Percentiles rank a stretch among this genome's conserved stretches.
Conservation (phyloP, 768 basidiomycete genomes). For the Boletus tylopilopsis region DNA sequence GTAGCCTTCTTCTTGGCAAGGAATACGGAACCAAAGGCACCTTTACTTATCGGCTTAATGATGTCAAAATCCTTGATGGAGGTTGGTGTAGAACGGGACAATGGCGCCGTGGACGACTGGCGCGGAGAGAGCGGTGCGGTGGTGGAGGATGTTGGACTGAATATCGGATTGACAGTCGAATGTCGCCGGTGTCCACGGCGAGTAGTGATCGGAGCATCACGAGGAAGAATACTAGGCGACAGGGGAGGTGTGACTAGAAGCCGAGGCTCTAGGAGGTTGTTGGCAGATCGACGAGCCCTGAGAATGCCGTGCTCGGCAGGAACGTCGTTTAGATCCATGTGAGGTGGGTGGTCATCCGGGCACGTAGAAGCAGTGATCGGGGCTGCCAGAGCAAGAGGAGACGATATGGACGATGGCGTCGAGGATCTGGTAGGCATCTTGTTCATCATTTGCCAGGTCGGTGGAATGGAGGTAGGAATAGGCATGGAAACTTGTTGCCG, state of each 20-base stretch:
- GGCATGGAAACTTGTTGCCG: slow-evolving; percentile 32
- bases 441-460: slow-evolving; percentile 38
- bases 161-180: slow-evolving; percentile 63
- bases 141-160: slow-evolving; percentile 47
- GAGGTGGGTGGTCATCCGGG: slow-evolving; percentile 57
- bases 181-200: slow-evolving; percentile 67
- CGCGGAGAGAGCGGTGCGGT: slow-evolving; percentile 79
- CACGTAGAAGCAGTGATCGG: slow-evolving; percentile 73
- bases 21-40: slow-evolving; percentile 98
- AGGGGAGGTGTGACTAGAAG: slow-evolving; percentile 71
- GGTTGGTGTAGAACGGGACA: slow-evolving; percentile 76
- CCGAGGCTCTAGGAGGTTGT: slow-evolving; percentile 62
- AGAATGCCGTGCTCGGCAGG: slow-evolving; percentile 39
- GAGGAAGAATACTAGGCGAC: slow-evolving; percentile 56
- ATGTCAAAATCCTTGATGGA: slow-evolving; percentile 99
- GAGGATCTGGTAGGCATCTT: slow-evolving; percentile 74
- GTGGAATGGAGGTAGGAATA: slow-evolving; percentile 42
- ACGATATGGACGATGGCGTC: slow-evolving; percentile 85
- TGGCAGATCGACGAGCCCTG: slow-evolving; percentile 62
- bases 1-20: slow-evolving; percentile 97
- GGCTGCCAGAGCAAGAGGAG: slow-evolving; percentile 79
- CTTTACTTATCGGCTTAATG: slow-evolving; percentile 99
- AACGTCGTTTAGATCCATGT: slow-evolving; percentile 62
- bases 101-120: slow-evolving; percentile 70
- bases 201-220: slow-evolving; percentile 40